Evolutionary conservation across 306 rosid species (phyloP), one percentile per base, ranked within the genome.

Genomic region (Cajanus cajan): DNA sequence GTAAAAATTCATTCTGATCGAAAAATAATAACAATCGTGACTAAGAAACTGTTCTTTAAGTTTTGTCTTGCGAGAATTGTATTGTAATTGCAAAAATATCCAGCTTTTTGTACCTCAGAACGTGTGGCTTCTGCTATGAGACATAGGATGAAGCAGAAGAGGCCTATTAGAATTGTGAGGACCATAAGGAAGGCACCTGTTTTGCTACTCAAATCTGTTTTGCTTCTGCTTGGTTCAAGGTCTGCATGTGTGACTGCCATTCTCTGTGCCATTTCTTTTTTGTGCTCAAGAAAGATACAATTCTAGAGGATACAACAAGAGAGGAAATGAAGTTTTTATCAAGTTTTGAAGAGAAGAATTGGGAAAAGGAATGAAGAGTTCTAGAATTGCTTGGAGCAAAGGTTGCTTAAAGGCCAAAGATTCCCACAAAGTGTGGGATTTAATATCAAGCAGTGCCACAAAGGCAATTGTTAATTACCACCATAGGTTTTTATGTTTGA

Each of bases 241-340:
- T 96, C 98, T 12, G 96, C 93, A 74, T 96, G 98, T 28, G 98
- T 96, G 6, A 96, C 86, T 31, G 93, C 99, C 94, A 78, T 90
- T 81, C 48, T 81, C 39, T 74, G 77, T n/a, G 85, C 73, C 85
- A 80, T 81, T 37, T 83, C 37, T 48, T 63, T 11, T 44, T n/a
- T 59, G 61, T 21, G 25, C 62, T 43, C 45, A 69, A 71, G 69
- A 84, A 64, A 24, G 68, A 43, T 47, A 52, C 47, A 69, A 76
- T 59, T 76, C 13, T 25, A 68, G 21, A 51, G 10, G 31, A 3
- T 28, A 28, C 31, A 28, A 24, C n/a, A 68, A 68, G 54, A 51
- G 41, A 78, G 25, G 74, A 48, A 36, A 59, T n/a, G 61, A 14
- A 24, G 55, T 12, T 66, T 81, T 73, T 19, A 59, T 21, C 5